Percentiles rank a stretch among this genome's conserved stretches.
Evolutionary conservation across 768 basidiomycete species (phyloP).

Genomic region (Rhodocollybia butyracea): DNA sequence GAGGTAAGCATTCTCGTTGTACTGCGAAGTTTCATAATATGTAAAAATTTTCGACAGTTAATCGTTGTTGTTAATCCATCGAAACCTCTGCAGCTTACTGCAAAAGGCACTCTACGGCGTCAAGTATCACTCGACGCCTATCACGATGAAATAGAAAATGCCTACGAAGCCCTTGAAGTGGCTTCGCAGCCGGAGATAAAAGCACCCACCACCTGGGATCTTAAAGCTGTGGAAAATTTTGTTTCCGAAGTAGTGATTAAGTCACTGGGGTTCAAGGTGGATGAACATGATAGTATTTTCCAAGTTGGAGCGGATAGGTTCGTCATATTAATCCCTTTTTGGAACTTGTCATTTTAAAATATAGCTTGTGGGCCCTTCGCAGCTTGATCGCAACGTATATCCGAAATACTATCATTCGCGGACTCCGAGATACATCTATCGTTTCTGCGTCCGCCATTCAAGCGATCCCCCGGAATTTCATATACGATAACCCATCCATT

Average conservation of each 20-base stretch:
- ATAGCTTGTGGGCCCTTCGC: too few species aligned
- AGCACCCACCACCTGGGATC: slow-evolving; percentile 23
- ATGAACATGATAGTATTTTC: slow-evolving; percentile 1
- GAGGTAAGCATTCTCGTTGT: slow-evolving; percentile 25
- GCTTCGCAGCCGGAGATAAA: slow-evolving; percentile 23
- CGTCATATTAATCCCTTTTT: background rate
- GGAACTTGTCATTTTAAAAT: background rate
- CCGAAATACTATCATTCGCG: slow-evolving; percentile 2
- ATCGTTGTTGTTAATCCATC: slow-evolving; percentile 29
- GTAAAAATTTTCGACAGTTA: slow-evolving; percentile 28
- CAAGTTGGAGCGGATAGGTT: slow-evolving; percentile 6
- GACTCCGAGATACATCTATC: background rate
- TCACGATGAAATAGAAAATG: slow-evolving; percentile 33
- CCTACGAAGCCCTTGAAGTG: slow-evolving; percentile 32
- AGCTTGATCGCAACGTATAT: slow-evolving; percentile 5
- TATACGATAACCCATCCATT: slow-evolving; percentile 3
- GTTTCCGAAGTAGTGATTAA: background rate
- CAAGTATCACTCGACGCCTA: slow-evolving; percentile 34
- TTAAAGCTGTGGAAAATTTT: background rate
- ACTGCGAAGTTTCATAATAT: background rate
- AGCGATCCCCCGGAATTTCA: slow-evolving; percentile 3
- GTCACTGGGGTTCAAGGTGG: background rate
- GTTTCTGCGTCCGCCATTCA: background rate
- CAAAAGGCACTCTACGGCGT: slow-evolving; percentile 30
- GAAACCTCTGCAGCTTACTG: slow-evolving; percentile 31